Evolutionary conservation across 2,329 filamentous ascomycete genomes (phyloP), one percentile per base, ranked within the genome.

Genomic region (Akanthomyces muscarius): DNA sequence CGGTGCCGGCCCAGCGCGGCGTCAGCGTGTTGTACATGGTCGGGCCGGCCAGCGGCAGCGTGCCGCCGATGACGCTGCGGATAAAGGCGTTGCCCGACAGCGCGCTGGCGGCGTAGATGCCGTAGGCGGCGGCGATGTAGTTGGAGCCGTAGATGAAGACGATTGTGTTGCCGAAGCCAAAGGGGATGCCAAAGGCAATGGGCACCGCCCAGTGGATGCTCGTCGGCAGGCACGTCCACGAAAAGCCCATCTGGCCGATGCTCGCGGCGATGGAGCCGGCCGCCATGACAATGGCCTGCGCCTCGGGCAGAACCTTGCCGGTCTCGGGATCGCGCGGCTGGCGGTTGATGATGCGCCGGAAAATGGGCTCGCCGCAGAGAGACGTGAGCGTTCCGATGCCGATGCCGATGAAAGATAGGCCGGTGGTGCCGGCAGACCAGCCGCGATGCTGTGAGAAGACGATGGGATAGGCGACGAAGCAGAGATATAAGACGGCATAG

Each of bases 381-480:
- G 81, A 80, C 2, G 87, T 84, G 48, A 88, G 86, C 16, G 83
- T 74, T 8, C 81, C 83, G 21, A 84, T 75, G 11, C 81, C 86
- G 23, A 87, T 80, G n/a, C 84, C 91, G 7, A 87, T 69, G 73
- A 93, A 96, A 1, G 90, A 84, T 1, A 96, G 83, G 0, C 92
- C 91, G 0, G 86, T 85, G n/a, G 88, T 73, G 0, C 89, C 86
- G 0, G 87, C 79, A 4, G 81, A 81, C 91, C 91, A 96, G 66
- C 89, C 90, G n/a, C 91, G 88, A 61, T 80, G 71, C 36, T 87
- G 78, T 42, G 81, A 80, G 75, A 92, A 94, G 64, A 94, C 88
- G 59, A 93, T 88, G 0, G 91, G 91, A 72, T 93, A 93, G 23
- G 89, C 90, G n/a, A 93, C 87, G 77, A 96, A 95, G 74, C 90